Base-by-base conservation (phyloP, 495 filamentous ascomycete genomes). In the Parmelia sp. region DNA sequence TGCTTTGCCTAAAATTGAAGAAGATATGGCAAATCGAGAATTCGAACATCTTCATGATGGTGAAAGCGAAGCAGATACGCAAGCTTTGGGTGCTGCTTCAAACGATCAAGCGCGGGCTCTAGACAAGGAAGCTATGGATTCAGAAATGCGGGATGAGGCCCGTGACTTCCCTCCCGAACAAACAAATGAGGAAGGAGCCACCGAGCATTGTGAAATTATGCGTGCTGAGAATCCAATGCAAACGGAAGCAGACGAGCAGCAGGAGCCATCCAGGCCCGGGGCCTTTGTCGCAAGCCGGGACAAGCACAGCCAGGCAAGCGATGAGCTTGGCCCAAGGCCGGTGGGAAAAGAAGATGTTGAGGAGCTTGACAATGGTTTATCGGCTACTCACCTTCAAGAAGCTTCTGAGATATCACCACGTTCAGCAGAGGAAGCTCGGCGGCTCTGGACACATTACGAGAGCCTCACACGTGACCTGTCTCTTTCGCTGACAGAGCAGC, bases 21-120 rank as follows among this genome's bases (percentile, higher is more conserved):
- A 81, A 25, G 84, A 90, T 51, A 89, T 89, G 78, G 78, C 82
- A 42, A 79, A 85, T 73, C 81, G 82, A 19, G 90, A 95, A 68
- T 96, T 96, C 71, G 90, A 97, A 70, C 93, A 99, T 74, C 79
- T 99, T 14, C 87, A 85, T 65, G 86, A 96, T 67, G 88, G 96
- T 60, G 83, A 92, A 51, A 83, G 88, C 49, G 77, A 85, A 56
- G 84, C 87, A 17, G 92, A 97, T 73, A 84, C 90, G 0, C 95
- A 99, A 74, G 95, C 94, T 58, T 79, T 99, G 53, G 95, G 95
- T 27, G 84, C 90, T 62, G 91, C 94, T 3, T 90, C 82, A 4
- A 86, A 96, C 67, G 92, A 97, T 23, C 90, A 97, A 74, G 86
- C 88, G 17, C 81, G 84, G 64, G 84, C 88, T 5, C 78, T 97